Percentiles rank a stretch among this genome's conserved stretches.
phyloP scores from a whole-genome alignment of 805 yeast genomes.

The Ogataea minuta region DNA sequence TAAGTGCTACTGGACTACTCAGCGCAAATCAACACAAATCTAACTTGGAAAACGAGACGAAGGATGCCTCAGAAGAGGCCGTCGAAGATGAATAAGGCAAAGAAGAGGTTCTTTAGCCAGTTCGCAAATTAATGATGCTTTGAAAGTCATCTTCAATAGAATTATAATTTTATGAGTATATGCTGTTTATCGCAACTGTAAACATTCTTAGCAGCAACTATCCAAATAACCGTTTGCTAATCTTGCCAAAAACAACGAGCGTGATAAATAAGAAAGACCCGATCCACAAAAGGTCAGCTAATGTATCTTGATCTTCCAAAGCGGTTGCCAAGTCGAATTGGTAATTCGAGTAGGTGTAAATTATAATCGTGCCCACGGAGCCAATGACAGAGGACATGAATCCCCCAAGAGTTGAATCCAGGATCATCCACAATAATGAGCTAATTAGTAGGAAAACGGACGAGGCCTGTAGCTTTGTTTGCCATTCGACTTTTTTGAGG shows the following conservation, averaged over 20 bases:
- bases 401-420: conserved; percentile 27
- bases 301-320: conserved; percentile 13
- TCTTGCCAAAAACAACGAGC: conserved; percentile 62
- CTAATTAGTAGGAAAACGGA: conserved; percentile 61
- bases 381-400: conserved; percentile 21
- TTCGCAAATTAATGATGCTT: background rate
- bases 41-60: conserved; percentile 52
- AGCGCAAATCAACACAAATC: conserved; percentile 55
- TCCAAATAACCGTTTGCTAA: conserved; percentile 40
- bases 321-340: conserved; percentile 1
- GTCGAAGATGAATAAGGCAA: conserved; percentile 14
- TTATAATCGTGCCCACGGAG: conserved; percentile 17
- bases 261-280: conserved; percentile 68
- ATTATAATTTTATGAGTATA: background rate
- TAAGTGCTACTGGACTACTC: conserved; percentile 30
- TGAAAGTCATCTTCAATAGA: too few species aligned
- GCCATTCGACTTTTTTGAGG: conserved; percentile 67
- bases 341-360: conserved; percentile 12
- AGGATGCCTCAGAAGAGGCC: conserved; percentile 26
- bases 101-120: conserved; percentile 11
- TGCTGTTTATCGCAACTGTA: conserved; percentile 10
- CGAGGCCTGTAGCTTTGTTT: conserved; percentile 61
- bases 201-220: conserved; percentile 3
- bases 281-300: conserved; percentile 50
- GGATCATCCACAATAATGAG: conserved; percentile 59